Percentiles rank a stretch among this genome's conserved stretches.
Evolutionary conservation across 1,284 basidiomycete species (phyloP).

Genomic region (Cystobasidium sp.): DNA sequence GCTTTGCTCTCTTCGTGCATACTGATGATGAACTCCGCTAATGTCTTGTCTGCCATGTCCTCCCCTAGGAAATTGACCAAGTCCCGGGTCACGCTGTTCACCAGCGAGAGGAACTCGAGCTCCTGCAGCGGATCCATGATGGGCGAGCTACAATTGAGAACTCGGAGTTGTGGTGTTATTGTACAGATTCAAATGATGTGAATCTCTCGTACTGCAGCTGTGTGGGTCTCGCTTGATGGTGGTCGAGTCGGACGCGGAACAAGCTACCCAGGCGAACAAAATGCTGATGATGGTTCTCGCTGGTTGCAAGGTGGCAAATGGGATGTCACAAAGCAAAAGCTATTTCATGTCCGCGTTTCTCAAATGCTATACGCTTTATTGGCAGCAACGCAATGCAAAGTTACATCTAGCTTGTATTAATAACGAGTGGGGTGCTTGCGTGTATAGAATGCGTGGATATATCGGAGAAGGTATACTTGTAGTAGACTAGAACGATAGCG

Average conservation of each 20-base stretch:
- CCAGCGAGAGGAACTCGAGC: constrained; percentile 85
- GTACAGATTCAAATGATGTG: background rate
- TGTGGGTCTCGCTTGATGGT: background rate
- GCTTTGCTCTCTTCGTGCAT: constrained; percentile 84
- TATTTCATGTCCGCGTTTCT: no score
- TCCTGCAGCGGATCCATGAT: constrained; percentile 55
- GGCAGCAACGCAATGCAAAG: no score
- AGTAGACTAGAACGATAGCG: background rate
- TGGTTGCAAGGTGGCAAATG: constrained; percentile 14
- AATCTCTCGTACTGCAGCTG: no score
- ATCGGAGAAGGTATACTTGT: no score
- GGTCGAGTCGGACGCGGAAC: background rate
- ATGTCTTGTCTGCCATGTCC: constrained; percentile 73
- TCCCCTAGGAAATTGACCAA: constrained; percentile 67
- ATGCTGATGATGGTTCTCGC: background rate
- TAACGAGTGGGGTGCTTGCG: no score
- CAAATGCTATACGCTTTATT: no score
- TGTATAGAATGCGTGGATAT: no score
- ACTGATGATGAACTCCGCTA: constrained; percentile 93
- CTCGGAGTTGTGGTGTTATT: background rate
- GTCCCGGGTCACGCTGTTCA: constrained; percentile 86
- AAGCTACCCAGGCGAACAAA: background rate
- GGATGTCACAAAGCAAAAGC: background rate
- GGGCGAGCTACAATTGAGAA: background rate
- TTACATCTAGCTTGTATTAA: no score